Evolutionary conservation across 306 rosid genomes (phyloP), one percentile per base, ranked within the genome.

Genomic region (Sophora flavescens): DNA sequence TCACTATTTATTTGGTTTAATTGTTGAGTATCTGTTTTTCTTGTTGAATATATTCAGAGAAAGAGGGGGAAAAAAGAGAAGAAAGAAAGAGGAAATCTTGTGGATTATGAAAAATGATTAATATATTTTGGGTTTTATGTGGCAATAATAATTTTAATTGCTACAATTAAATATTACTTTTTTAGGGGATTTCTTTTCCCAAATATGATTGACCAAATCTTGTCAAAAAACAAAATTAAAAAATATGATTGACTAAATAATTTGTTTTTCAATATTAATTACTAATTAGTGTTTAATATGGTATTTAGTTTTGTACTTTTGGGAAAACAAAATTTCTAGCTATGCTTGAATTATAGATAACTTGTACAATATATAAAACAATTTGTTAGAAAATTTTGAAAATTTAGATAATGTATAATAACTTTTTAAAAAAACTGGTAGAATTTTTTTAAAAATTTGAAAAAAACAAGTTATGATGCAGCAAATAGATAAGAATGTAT

Each of bases 181-280:
- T 68, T 18, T 3, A 36, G 4, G 61, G 26, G 38, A 75, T 75
- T 47, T 57, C 50, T 52, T 32, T 68, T 78, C 35, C 33, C 39
- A 33, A 33, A 17, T 59, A 58, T 52, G 28, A 68, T 68, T 1
- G 22, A 22, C 22, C 22, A 22, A 22, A 22, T 22, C 22, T 22
- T 22, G 22, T 22, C 22, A 22, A 22, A 22, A 22, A 22, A 22
- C n/a, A n/a, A n/a, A n/a, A n/a, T n/a, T n/a, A n/a, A n/a, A 22
- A 22, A 22, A 22, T 22, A 22, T 22, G 22, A 22, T 22, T 22
- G 22, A 22, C 22, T 1, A 22, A 22, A 22, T 22, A 22, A 22
- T 22, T 22, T 22, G 0, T 22, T 22, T 22, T 22, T 22, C 22
- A 22, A 22, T 22, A 22, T 22, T 22, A 22, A 22, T 22, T 22